A percentile compares a stretch with the other conserved stretches of the same genome.
These are phyloP conservation scores for Hypoxylon sp. DNA, from an alignment of 2,329 filamentous ascomycete genomes.

Conservation along the genomic window DNA sequence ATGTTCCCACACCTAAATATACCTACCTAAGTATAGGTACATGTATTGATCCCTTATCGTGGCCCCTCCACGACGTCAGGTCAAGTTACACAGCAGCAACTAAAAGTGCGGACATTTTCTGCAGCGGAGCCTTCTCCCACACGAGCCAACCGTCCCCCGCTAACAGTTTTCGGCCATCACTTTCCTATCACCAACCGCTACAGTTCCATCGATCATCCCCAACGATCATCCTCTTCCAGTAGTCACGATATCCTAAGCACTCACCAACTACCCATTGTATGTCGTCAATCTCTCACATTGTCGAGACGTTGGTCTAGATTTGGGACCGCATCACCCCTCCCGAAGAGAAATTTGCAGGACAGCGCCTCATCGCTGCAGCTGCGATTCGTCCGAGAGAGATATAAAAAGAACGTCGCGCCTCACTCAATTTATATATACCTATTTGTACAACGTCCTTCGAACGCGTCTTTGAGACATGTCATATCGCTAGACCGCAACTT, in stretches of 20 bases:
- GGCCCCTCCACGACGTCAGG: slow-evolving; percentile 22
- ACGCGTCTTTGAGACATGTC: neutral
- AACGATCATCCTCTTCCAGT: neutral
- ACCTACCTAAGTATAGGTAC: neutral
- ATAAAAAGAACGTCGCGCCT: slow-evolving; percentile 11
- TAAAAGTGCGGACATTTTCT: slow-evolving; percentile 17
- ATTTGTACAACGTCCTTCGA: neutral
- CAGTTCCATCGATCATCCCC: slow-evolving; percentile 13
- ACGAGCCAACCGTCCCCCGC: neutral
- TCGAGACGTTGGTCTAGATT: neutral
- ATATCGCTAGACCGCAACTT: slow-evolving; percentile 3
- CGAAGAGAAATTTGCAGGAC: neutral
- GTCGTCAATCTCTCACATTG: neutral
- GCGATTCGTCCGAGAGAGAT: neutral
- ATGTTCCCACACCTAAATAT: too few relatives aligned
- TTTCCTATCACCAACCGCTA: neutral
- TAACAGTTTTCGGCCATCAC: neutral
- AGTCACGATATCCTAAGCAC: neutral
- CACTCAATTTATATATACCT: slow-evolving; percentile 2
- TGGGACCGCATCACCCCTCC: neutral
- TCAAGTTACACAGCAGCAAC: slow-evolving; percentile 23
- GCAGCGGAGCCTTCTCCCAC: slow-evolving; percentile 19
- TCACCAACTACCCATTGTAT: neutral
- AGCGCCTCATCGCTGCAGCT: slow-evolving; percentile 9
- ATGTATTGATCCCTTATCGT: slow-evolving; percentile 12